Base-by-base conservation (phyloP, 495 filamentous ascomycete genomes). In the Glonium stellatum region DNA sequence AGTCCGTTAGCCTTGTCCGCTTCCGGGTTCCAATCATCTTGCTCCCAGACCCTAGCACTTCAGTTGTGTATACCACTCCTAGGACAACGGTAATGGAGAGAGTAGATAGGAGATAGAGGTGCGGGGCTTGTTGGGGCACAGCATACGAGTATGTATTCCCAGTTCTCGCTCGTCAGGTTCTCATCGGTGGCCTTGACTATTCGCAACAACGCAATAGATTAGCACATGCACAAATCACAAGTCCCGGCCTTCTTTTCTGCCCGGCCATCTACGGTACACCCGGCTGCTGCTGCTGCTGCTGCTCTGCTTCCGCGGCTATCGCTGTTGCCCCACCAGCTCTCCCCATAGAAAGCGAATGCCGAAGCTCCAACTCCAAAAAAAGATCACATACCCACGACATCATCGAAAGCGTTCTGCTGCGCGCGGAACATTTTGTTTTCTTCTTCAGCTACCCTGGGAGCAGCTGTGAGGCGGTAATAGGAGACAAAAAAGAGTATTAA, bases 181-280 rank as follows among this genome's bases (percentile, higher is more conserved):
- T 98, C 93, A 72, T 98, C 93, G 51, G 93, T 98, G 72, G 95
- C 92, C 82, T 96, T 97, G 76, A 88, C 93, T 98, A 31, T 31
- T 31, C 27, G 27, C 27, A 31, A 31, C 27, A 31, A 31, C 27
- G 3, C 27, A 31, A 6, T 31, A 31, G 27, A 31, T 31, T 31
- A 31, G 27, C 27, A 31, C 27, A 31, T 6, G 27, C 27, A 31
- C 27, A 53, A 57, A 46, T 61, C 25, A 21, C 53, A 39, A 31
- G 27, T 47, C 9, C 42, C 2, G 42, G 3, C 21, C 21, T 22
- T 47, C n/a, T 18, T 47, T 5, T 22, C 21, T 9, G n/a, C 21
- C 9, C 42, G 3, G 27, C 27, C 27, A 6, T 6, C 27, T 6
- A 31, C 27, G 27, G 6, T 6, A 3, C 27, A 9, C 21, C 25